Conservation (phyloP, 345 rosid genomes). For the Brassica carinata region DNA sequence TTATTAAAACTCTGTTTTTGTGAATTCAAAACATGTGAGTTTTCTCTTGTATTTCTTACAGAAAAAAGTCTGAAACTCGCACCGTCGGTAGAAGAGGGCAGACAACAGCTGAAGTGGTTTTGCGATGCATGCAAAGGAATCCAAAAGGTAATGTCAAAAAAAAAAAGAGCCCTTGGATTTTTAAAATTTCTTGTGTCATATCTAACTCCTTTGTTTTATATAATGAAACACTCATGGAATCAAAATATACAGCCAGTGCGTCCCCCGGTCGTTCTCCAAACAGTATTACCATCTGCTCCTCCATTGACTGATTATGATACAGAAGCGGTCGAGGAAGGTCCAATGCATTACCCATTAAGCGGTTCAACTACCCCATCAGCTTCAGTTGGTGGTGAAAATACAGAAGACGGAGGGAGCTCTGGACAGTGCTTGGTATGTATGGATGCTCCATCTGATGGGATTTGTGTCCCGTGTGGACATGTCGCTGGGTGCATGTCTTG, state of each 20-base stretch:
- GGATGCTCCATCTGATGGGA: slow-evolving; percentile 88
- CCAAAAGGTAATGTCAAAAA: slow-evolving; percentile 58
- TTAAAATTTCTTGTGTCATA: background rate
- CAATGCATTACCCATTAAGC: slow-evolving; percentile 72
- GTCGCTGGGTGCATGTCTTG: slow-evolving; percentile 95
- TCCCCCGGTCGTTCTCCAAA: slow-evolving; percentile 69
- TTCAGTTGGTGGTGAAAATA: slow-evolving; percentile 44
- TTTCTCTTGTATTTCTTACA: slow-evolving; percentile 36
- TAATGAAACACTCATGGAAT: slow-evolving; percentile 10
- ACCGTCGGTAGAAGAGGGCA: slow-evolving; percentile 68
- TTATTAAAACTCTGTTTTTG: background rate
- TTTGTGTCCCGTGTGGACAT: slow-evolving; percentile 95
- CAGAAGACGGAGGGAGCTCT: slow-evolving; percentile 46
- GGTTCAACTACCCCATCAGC: slow-evolving; percentile 54
- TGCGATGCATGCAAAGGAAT: slow-evolving; percentile 96
- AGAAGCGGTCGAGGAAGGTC: slow-evolving; percentile 49
- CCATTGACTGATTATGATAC: slow-evolving; percentile 47
- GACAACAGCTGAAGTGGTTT: slow-evolving; percentile 77
- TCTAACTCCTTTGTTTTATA: background rate
- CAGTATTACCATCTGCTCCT: slow-evolving; percentile 68
- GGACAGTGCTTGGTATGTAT: slow-evolving; percentile 75
- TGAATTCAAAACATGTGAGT: background rate
- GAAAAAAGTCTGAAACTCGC: slow-evolving; percentile 79
- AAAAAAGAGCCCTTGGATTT: background rate
- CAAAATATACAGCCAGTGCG: slow-evolving; percentile 53